Evolutionary conservation across 2,329 filamentous ascomycete species (phyloP).

Genomic region (Tolypocladium pustulatum): DNA sequence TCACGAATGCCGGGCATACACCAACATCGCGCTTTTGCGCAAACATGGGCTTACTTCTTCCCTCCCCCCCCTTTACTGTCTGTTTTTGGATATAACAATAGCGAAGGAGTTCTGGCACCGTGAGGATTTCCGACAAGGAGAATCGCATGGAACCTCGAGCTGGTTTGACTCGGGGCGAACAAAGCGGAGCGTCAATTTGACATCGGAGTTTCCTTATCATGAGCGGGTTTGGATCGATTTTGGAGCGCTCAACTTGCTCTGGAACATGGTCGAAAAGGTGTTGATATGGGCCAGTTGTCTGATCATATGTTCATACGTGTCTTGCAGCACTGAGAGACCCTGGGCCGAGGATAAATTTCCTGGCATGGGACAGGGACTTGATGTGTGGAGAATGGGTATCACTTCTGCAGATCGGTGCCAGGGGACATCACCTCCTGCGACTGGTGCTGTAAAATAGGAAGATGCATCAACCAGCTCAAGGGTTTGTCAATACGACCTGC

Average conservation of each 20-base stretch:
- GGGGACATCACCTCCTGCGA: not conserved
- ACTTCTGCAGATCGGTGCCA: not conserved
- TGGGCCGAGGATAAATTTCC: not conserved
- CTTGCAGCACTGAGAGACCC: not conserved
- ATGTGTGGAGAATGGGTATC: not conserved
- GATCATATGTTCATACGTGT: not conserved
- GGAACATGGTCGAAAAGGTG: not conserved
- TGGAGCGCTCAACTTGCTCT: not conserved
- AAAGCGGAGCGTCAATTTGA: not conserved
- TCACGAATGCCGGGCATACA: not conserved
- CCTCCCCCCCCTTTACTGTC: slow-evolving; percentile 1
- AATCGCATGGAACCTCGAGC: not conserved
- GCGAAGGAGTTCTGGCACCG: slow-evolving; percentile 9
- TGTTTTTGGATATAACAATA: slow-evolving; percentile 4
- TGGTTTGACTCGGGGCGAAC: not conserved
- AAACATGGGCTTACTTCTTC: not conserved
- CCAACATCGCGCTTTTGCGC: not conserved
- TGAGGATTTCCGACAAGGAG: not conserved
- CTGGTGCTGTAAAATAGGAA: not conserved
- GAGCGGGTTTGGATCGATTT: not conserved
- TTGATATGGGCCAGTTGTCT: not conserved
- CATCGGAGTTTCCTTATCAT: not conserved
- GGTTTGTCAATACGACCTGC: not conserved
- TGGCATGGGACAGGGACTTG: not conserved
- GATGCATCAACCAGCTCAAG: not conserved